phyloP scores from a whole-genome alignment of 164 flowering plant species.

The Magnolia sinica region DNA sequence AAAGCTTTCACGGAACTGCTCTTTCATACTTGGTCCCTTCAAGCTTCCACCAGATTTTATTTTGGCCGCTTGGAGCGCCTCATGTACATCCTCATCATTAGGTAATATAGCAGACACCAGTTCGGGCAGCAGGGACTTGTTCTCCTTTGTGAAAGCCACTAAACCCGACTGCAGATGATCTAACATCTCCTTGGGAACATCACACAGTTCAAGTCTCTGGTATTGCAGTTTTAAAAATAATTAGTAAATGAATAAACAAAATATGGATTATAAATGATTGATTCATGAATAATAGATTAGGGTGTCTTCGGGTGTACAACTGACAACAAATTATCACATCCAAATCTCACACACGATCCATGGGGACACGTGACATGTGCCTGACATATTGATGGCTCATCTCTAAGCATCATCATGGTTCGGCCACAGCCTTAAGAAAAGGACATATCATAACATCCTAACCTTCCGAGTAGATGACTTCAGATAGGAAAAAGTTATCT shows the following conservation, averaged over 20 bases:
- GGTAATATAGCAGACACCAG: constrained; percentile 68
- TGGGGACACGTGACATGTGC: too few relatives aligned
- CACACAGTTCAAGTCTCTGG: constrained; percentile 65
- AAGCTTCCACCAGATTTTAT: constrained; percentile 17
- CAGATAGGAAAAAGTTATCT: too few relatives aligned
- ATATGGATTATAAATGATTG: background rate
- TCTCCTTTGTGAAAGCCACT: constrained; percentile 47
- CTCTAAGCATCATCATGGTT: too few relatives aligned
- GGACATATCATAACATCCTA: too few relatives aligned
- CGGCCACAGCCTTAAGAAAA: too few relatives aligned
- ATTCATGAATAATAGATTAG: too few relatives aligned
- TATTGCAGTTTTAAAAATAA: background rate
- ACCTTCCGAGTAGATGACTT: too few relatives aligned
- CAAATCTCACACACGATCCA: background rate
- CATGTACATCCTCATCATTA: constrained; percentile 43
- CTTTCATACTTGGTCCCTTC: constrained; percentile 25
- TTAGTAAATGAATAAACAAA: background rate
- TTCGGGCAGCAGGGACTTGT: constrained; percentile 31
- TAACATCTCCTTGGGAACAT: constrained; percentile 40
- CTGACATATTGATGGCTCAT: too few relatives aligned
- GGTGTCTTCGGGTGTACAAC: background rate
- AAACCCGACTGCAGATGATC: constrained; percentile 40
- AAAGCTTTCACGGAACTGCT: constrained; percentile 51
- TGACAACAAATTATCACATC: background rate
- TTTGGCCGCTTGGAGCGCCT: constrained; percentile 11